Percentiles rank a stretch among this genome's conserved stretches.
These are phyloP conservation scores for Hypericum androsaemum DNA, from an alignment of 345 rosid genomes.

Conservation along the genomic window DNA sequence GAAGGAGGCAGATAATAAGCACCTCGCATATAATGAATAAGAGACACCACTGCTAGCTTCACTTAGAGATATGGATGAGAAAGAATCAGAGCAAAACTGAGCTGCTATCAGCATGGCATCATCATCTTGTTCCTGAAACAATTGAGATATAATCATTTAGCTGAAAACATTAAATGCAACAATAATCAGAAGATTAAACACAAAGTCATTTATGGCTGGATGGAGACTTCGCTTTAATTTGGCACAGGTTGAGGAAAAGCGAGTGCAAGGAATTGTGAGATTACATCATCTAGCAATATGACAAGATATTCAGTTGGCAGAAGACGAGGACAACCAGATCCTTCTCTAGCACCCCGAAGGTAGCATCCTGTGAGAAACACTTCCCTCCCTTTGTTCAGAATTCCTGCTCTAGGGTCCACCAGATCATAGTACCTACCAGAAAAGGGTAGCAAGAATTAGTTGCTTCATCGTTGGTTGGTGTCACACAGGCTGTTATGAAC, in stretches of 20 bases:
- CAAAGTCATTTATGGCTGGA: conserved; percentile 1
- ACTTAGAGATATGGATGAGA: conserved; percentile 65
- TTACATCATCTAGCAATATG: conserved; percentile 79
- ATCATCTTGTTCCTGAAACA: conserved; percentile 69
- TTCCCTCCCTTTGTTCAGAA: conserved; percentile 79
- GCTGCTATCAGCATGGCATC: conserved; percentile 77
- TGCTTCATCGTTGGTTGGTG: too few relatives aligned
- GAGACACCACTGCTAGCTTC: conserved; percentile 46
- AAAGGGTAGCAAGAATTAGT: conserved; percentile 10
- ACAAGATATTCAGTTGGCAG: conserved; percentile 93
- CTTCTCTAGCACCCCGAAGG: conserved; percentile 88
- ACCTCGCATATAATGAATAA: conserved; percentile 86
- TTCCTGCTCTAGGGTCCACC: conserved; percentile 62
- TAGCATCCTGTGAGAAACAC: conserved; percentile 79
- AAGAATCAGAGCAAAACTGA: conserved; percentile 75
- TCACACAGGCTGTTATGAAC: too few relatives aligned
- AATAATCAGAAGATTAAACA: not conserved
- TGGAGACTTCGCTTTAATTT: not conserved
- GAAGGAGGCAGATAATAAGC: conserved; percentile 4
- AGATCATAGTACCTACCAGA: conserved; percentile 63
- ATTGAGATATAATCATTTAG: conserved; percentile 12
- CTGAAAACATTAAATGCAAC: not conserved
- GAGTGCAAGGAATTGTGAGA: conserved; percentile 1
- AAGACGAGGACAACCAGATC: conserved; percentile 69
- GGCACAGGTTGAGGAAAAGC: not conserved